Base-by-base conservation (phyloP, 768 basidiomycete species). In the Tephrocybe sp. region DNA sequence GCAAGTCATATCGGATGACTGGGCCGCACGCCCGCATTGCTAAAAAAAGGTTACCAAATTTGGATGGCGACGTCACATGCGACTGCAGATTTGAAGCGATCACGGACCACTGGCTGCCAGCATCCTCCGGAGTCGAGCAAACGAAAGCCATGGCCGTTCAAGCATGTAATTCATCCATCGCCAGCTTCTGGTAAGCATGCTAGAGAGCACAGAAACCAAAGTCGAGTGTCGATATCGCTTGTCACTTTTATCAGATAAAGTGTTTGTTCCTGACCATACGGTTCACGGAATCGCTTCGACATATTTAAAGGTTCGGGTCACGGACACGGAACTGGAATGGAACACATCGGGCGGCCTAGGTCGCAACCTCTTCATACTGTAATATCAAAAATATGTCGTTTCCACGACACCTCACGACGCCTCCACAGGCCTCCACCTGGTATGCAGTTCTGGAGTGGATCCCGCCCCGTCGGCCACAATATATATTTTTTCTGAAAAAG, bases 11-110 rank as follows among this genome's bases (percentile, higher is more conserved):
- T 44, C 42, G 42, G 42, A 3, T 19, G 13, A 44, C 22, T 23
- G 42, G 42, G 18, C 27, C 42, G 42, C 30, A 16, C 31, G 16
- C 7, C 49, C 49, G 42, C 36, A 39, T 34, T 34, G 33, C 9
- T 18, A 19, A 38, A 38, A 38, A 38, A 38, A 38, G 21, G 18
- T 5, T 12, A 6, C 8, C 8, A 38, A 21, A 18, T 38, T 38
- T 19, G 37, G 30, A 21, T 12, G 27, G 39, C 49, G 42, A 44
- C 49, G 49, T 43, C 49, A 50, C 43, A n/a, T n/a, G 27, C 22
- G 42, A 29, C 22, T 49, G 3, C 9, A 36, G 21, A n/a, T 4
- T 21, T 25, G 16, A 29, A 18, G 49, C 49, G 42, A 44, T 44
- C 36, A 36, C 36, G 40, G 31, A 42, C 24, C 24, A 25, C 40